These are phyloP conservation scores for Candida jianshihensis DNA, from an alignment of 805 yeast species.

Conservation along the genomic window DNA sequence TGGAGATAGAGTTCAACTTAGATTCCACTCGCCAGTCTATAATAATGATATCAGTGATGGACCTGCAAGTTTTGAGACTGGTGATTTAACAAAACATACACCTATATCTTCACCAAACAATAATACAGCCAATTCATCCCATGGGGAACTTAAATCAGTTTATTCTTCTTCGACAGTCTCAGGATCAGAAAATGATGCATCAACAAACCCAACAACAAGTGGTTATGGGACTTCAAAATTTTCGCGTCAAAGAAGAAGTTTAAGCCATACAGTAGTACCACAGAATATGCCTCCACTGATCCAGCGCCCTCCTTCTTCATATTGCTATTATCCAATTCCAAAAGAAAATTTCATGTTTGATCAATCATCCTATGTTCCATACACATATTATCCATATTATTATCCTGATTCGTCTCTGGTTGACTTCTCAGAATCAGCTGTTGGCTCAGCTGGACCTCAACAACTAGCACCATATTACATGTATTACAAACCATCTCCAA, in stretches of 20 bases:
- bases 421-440: conserved; percentile 13
- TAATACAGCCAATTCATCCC: conserved; percentile 15
- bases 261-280: conserved; percentile 7
- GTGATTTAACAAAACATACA: conserved; percentile 8
- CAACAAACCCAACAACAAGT: conserved; percentile 11
- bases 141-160: conserved; percentile 20
- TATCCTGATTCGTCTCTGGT: conserved; percentile 16
- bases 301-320: conserved; percentile 21
- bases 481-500: conserved; percentile 23
- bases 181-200: conserved; percentile 15
- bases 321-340: conserved; percentile 25
- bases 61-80: background rate
- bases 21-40: conserved; percentile 8
- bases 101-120: conserved; percentile 23
- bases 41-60: conserved; percentile 1
- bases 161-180: conserved; percentile 21
- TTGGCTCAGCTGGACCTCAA: conserved; percentile 8
- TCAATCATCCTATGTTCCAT: conserved; percentile 15
- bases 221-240: conserved; percentile 10
- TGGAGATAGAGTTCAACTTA: conserved; percentile 4
- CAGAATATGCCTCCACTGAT: conserved; percentile 3
- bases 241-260: conserved; percentile 12
- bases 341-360: conserved; percentile 25
- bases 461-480: conserved; percentile 25
- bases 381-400: conserved; percentile 19